Evolutionary conservation across 352 stramenopile species (phyloP).

Genomic region (Globisporangium perplexum): DNA sequence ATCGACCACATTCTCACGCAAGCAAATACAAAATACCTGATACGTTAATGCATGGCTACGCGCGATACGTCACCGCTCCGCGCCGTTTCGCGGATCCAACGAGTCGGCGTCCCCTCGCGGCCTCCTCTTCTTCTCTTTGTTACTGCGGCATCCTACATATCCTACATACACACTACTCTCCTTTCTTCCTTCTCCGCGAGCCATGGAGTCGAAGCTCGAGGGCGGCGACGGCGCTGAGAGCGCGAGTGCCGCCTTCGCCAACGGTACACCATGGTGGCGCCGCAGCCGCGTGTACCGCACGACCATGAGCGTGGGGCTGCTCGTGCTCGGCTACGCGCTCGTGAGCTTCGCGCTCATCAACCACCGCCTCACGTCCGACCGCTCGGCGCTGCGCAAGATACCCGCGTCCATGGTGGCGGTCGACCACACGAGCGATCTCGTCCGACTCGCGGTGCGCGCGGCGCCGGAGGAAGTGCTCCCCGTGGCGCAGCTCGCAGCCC

Average conservation of each 20-base stretch:
- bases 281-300: constrained; percentile 7
- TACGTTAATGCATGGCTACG: background rate
- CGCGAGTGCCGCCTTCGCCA: background rate
- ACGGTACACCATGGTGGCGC: background rate
- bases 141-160: no score
- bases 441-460: constrained; percentile 2
- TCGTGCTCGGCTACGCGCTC: constrained; percentile 12
- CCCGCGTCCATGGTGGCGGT: background rate
- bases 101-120: background rate
- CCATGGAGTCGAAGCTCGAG: constrained; percentile 5
- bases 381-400: background rate
- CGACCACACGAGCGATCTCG: constrained; percentile 9
- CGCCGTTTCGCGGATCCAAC: background rate
- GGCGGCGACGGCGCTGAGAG: background rate
- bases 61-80: no score
- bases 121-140: background rate
- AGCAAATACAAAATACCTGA: background rate
- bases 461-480: constrained; percentile 3
- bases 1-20: no score
- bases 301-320: constrained; percentile 4
- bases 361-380: constrained; percentile 5
- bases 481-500: background rate
- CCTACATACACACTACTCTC: no score
- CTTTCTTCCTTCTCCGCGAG: no score
- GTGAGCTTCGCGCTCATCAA: constrained; percentile 11